Evolutionary conservation across 768 basidiomycete genomes (phyloP), one percentile per base, ranked within the genome.

Genomic region (Galerina sulciceps): DNA sequence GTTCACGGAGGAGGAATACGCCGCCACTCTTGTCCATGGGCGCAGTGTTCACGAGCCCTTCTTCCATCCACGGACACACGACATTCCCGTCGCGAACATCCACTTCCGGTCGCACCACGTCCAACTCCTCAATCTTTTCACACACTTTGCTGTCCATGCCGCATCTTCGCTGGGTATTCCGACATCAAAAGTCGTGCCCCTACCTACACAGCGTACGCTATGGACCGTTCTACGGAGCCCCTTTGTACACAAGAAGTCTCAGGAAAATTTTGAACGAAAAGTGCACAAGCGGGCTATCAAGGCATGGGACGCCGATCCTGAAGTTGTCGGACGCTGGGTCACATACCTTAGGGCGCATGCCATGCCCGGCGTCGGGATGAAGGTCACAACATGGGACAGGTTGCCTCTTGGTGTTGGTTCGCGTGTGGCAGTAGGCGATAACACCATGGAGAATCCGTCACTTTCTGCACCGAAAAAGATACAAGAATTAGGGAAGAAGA

Each of bases 221-320:
- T 93, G 92, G 88, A 97, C 96, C 0, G 95, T 97, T 15, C 80
- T 83, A 9, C 85, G 89, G 36, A 84, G 86, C 3, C 96, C 96
- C 10, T 99, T 99, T 69, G 88, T 85, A 5, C 90, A 96, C 73
- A 99, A 99, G 70, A 97, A 96, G 75, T 78, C 84, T 15, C 95
- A 98, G 74, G 95, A 99, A 78, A 99, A 98, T 75, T 99, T 96
- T 71, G 90, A 94, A 71, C 79, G 93, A 23, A 84, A 79, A 66
- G 87, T 89, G 53, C 91, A 96, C 69, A 92, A 91, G 68, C 84
- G 96, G 10, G 83, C 84, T 38, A 86, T 99, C 75, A 96, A 94
- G 73, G 91, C 94, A 0, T 99, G 85, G 82, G 96, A 99, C 73
- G 86, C 94, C 15, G 82, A 95, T 67, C 76, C 83, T 3, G 85